Evolutionary conservation across 768 basidiomycete species (phyloP).

Genomic region (Calocybe gangraenosa): DNA sequence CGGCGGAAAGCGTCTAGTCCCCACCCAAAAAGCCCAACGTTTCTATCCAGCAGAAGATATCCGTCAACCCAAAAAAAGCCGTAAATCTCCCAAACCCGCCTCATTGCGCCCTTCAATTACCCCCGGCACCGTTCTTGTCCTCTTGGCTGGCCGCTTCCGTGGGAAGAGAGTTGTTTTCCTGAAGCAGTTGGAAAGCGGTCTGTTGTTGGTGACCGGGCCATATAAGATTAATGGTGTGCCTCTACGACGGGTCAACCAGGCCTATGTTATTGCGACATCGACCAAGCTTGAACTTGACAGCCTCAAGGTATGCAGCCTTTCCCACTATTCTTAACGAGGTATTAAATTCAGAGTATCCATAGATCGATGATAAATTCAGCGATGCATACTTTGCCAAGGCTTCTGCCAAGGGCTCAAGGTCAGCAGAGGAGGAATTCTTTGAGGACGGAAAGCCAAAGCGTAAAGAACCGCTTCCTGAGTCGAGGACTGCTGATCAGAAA

Average conservation of each 20-base stretch:
- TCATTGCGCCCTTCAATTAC: slow-evolving; percentile 84
- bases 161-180: slow-evolving; percentile 98
- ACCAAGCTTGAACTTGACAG: slow-evolving; percentile 82
- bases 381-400: slow-evolving; percentile 93
- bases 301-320: slow-evolving; percentile 54
- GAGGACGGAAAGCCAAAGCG: slow-evolving; percentile 88
- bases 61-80: slow-evolving; percentile 84
- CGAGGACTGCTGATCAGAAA: slow-evolving; percentile 91
- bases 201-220: slow-evolving; percentile 94
- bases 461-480: slow-evolving; percentile 81
- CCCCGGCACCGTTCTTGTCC: slow-evolving; percentile 91
- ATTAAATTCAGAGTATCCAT: slow-evolving; percentile 3
- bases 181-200: slow-evolving; percentile 90
- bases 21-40: slow-evolving; percentile 78
- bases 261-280: slow-evolving; percentile 97
- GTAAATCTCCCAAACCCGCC: slow-evolving; percentile 79
- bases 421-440: slow-evolving; percentile 98
- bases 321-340: neutral
- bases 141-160: slow-evolving; percentile 96
- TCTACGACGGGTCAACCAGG: slow-evolving; percentile 95
- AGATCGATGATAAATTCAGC: slow-evolving; percentile 89
- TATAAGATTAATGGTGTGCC: slow-evolving; percentile 99
- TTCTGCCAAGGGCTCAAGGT: slow-evolving; percentile 58
- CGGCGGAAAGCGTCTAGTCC: slow-evolving; percentile 82
- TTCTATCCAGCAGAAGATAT: slow-evolving; percentile 97